Conservation (phyloP, 208 protist species). For the Trypanosoma avium region DNA sequence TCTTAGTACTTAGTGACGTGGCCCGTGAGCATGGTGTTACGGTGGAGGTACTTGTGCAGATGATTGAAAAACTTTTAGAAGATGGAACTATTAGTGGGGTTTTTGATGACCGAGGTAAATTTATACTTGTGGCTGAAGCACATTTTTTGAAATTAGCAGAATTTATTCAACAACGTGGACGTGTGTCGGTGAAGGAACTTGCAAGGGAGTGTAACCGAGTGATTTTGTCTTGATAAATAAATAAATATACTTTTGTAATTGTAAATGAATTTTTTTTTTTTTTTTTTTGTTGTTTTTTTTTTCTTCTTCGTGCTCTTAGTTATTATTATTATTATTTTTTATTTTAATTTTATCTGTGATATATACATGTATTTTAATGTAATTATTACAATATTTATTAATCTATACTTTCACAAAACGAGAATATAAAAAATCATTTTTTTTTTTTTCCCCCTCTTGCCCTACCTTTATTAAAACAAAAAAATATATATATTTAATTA, state of each 20-base stretch:
- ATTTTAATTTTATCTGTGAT: too few relatives aligned
- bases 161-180: slow-evolving; percentile 60
- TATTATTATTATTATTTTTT: too few relatives aligned
- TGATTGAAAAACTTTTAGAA: slow-evolving; percentile 57
- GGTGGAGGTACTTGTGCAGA: slow-evolving; percentile 51
- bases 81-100: slow-evolving; percentile 52
- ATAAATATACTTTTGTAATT: background rate
- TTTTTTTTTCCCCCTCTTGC: too few relatives aligned
- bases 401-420: too few relatives aligned
- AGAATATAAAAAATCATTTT: too few relatives aligned
- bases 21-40: slow-evolving; percentile 50
- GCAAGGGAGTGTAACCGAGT: slow-evolving; percentile 72
- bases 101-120: slow-evolving; percentile 86
- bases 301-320: too few relatives aligned
- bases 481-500: too few relatives aligned
- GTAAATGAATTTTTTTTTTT: background rate
- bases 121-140: slow-evolving; percentile 53
- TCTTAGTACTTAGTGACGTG: slow-evolving; percentile 60
- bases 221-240: slow-evolving; percentile 30
- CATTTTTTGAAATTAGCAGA: slow-evolving; percentile 52
- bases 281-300: too few relatives aligned
- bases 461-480: too few relatives aligned
- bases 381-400: too few relatives aligned
- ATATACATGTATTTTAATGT: too few relatives aligned
- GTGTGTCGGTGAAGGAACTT: slow-evolving; percentile 68